Conservation (phyloP, 176 grass and related monocot species). For the Lolium rigidum region DNA sequence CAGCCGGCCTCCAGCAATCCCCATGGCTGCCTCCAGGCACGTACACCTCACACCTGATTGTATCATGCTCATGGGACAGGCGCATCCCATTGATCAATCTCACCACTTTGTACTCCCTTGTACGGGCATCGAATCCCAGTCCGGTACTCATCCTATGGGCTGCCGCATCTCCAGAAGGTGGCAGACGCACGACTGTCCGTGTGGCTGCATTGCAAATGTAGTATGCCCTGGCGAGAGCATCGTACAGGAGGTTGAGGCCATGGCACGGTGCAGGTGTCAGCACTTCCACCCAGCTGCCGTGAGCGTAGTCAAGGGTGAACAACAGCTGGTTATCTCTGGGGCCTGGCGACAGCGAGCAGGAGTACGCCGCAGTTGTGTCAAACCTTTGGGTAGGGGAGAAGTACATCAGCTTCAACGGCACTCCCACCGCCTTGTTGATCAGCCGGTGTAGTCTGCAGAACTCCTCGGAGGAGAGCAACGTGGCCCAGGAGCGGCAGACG, state of each 20-base stretch:
- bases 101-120: conserved; percentile 21
- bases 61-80: background rate
- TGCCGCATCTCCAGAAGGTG: background rate
- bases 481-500: conserved; percentile 14
- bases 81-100: background rate
- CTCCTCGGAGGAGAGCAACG: background rate
- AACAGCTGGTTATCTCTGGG: background rate
- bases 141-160: background rate
- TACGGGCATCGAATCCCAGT: conserved; percentile 25
- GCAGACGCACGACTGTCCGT: conserved; percentile 6
- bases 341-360: background rate
- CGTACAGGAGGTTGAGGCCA: conserved; percentile 36
- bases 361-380: background rate
- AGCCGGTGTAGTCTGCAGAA: conserved; percentile 7
- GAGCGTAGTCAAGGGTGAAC: conserved; percentile 11
- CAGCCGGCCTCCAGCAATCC: conserved; percentile 29
- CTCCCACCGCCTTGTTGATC: accelerated
- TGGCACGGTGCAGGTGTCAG: background rate
- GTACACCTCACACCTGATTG: conserved; percentile 7
- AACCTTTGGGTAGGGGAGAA: background rate
- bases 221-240: background rate
- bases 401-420: background rate
- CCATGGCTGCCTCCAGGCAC: background rate
- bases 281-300: background rate
- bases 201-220: conserved; percentile 41